phyloP scores from a whole-genome alignment of 768 basidiomycete genomes.

The Naganishia vishniacii region DNA sequence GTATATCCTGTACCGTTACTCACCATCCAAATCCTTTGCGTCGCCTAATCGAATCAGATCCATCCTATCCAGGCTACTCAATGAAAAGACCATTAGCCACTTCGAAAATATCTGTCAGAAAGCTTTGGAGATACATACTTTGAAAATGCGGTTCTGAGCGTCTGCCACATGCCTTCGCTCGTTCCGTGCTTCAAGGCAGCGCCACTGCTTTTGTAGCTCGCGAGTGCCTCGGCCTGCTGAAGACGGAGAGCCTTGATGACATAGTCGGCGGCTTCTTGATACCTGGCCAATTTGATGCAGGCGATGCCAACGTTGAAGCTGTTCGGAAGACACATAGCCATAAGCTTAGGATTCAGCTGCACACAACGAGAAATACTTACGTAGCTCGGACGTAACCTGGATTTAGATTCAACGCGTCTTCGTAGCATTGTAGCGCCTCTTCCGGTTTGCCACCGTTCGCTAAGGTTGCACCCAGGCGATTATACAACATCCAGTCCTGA shows the following conservation, averaged over 20 bases:
- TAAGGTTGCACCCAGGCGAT: constrained; percentile 87
- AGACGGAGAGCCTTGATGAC: constrained; percentile 82
- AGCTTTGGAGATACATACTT: constrained; percentile 50
- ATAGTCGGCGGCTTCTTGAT: constrained; percentile 77
- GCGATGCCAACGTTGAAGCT: constrained; percentile 94
- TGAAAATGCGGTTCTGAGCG: constrained; percentile 72
- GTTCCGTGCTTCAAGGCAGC: constrained; percentile 61
- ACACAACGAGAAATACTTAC: constrained; percentile 48
- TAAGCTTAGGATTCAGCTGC: too few relatives aligned
- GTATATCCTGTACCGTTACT: constrained; percentile 17
- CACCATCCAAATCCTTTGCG: constrained; percentile 63
- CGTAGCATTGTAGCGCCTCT: constrained; percentile 81
- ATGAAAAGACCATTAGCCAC: neutral
- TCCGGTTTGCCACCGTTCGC: constrained; percentile 74
- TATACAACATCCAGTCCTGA: constrained; percentile 90
- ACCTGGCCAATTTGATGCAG: constrained; percentile 75
- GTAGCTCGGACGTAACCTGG: constrained; percentile 85
- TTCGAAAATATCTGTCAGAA: neutral
- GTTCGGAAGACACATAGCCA: too few relatives aligned
- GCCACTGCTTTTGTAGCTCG: constrained; percentile 45
- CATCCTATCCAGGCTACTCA: constrained; percentile 57
- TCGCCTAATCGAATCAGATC: constrained; percentile 75
- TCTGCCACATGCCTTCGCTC: constrained; percentile 77
- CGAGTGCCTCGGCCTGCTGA: constrained; percentile 72
- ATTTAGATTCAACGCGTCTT: constrained; percentile 75